Evolutionary conservation across 2,329 filamentous ascomycete genomes (phyloP), one percentile per base, ranked within the genome.

Genomic region (Herpotrichia juniperi): DNA sequence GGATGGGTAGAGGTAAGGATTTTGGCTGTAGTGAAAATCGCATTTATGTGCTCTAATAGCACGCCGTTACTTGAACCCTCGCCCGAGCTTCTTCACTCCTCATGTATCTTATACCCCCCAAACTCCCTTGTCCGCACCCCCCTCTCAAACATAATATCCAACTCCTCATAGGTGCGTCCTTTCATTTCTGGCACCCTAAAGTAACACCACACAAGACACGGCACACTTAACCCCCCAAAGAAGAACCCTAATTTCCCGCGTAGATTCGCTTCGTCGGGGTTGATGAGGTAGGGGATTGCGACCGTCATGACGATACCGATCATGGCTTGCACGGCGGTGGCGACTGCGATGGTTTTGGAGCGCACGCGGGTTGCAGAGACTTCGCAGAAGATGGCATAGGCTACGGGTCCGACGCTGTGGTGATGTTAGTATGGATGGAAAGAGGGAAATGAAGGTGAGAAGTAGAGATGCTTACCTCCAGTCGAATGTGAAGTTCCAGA

Each of bases 281-380:
- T 77, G 56, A 77, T 72, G 52, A 75, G 66, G 48, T 76, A 77
- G 2, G 74, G 74, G 24, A 75, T 76, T 0, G 70, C 70, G 10
- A 76, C 67, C 0, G 72, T 74, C 68, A 74, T 74, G 24, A 67
- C 64, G 25, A 76, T 75, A 1, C 68, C 72, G n/a, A 75, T 57
- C 11, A 73, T 51, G 14, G 75, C 74, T 50, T 78, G 76, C 1
- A 69, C 61, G 25, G 72, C 75, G 2, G 76, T 76, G 1, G 89
- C 90, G 2, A 96, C 82, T 1, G 93, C 91, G 37, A 96, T 88
- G 0, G 91, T 96, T 79, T 96, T 96, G 76, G 93, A 91, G 69
- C 92, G 89, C 30, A 96, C 81, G 3, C 91, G 83, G 8, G 89
- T 85, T 0, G 90, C 91, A 1, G 89, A 90, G 26, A 96, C 75